Evolutionary conservation across 306 rosid genomes (phyloP).

Genomic region (Canavalia ensiformis): DNA sequence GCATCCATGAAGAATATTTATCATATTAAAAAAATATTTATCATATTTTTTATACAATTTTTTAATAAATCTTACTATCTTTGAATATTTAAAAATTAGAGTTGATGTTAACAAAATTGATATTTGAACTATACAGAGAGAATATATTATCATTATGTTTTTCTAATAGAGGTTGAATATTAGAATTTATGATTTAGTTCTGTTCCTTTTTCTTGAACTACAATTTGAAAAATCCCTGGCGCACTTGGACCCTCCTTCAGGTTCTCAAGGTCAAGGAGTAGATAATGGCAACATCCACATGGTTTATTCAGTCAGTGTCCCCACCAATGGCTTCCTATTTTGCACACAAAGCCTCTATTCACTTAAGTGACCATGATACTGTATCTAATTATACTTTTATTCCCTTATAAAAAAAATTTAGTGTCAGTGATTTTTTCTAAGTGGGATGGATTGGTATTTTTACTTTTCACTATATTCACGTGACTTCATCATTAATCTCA

Average conservation of each 20-base stretch:
- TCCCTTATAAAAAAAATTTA: not conserved
- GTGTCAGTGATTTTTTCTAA: not conserved
- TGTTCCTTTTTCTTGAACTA: not conserved
- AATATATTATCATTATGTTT: not conserved
- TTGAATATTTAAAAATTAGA: too few species aligned
- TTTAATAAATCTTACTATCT: too few species aligned
- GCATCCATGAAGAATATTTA: not conserved
- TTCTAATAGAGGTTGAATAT: not conserved
- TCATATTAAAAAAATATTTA: too few species aligned
- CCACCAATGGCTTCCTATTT: constrained; percentile 10
- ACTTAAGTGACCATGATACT: not conserved
- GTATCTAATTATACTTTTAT: not conserved
- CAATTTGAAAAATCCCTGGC: not conserved
- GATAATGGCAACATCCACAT: not conserved
- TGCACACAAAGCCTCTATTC: constrained; percentile 37
- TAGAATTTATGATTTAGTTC: not conserved
- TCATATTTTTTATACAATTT: too few species aligned
- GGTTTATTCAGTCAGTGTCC: constrained; percentile 24
- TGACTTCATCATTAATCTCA: constrained; percentile 64
- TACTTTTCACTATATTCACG: constrained; percentile 52
- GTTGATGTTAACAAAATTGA: too few species aligned
- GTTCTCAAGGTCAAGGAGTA: not conserved
- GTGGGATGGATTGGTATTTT: not conserved
- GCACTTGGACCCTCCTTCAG: not conserved
- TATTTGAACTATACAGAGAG: not conserved